A percentile compares a stretch with the other conserved stretches of the same genome.
These are phyloP conservation scores for Colletotrichum simmondsii DNA, from an alignment of 2,329 filamentous ascomycete species.

Conservation along the genomic window DNA sequence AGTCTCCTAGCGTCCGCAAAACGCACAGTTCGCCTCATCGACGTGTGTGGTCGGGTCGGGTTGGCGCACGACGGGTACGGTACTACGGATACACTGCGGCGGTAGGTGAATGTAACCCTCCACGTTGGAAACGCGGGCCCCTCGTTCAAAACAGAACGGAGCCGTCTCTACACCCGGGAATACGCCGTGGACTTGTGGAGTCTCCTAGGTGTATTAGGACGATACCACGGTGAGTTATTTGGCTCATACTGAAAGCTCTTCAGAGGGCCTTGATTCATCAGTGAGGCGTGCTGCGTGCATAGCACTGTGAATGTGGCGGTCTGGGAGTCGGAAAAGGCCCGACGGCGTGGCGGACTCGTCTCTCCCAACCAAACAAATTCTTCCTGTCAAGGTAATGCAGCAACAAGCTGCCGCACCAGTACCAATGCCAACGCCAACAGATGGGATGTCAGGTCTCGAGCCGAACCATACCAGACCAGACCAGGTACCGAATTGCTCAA, in stretches of 20 bases:
- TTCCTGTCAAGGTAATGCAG: background rate
- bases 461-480: background rate
- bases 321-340: background rate
- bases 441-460: background rate
- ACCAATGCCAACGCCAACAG: background rate
- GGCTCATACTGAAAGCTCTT: slow-evolving; percentile 3
- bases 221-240: slow-evolving; percentile 6
- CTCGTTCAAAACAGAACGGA: slow-evolving; percentile 29
- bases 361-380: background rate
- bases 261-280: background rate
- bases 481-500: background rate
- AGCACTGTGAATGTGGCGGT: background rate
- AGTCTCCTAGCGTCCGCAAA: slow-evolving; percentile 16
- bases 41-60: background rate
- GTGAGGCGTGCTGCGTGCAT: background rate
- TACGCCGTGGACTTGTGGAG: background rate
- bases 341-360: background rate
- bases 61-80: background rate
- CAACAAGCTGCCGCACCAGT: background rate
- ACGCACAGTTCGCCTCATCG: background rate
- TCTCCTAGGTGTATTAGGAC: background rate
- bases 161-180: background rate
- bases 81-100: background rate
- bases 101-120: slow-evolving; percentile 23
- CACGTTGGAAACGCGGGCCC: slow-evolving; percentile 2